Percentiles rank a stretch among this genome's conserved stretches.
These are phyloP conservation scores for Exophiala oligosperma DNA, from an alignment of 2,329 filamentous ascomycete genomes.

Conservation along the genomic window DNA sequence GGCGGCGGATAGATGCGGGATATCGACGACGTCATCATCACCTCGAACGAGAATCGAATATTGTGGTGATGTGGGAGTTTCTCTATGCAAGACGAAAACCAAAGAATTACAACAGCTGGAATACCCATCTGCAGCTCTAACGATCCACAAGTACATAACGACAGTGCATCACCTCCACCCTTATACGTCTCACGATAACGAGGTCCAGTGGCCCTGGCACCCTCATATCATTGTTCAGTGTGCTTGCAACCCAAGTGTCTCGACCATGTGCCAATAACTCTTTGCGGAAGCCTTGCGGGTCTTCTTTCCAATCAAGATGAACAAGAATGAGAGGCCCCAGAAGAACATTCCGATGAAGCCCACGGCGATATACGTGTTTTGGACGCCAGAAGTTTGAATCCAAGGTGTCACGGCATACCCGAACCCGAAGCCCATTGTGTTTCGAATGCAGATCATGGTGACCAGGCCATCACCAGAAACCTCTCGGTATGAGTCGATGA, in stretches of 20 bases:
- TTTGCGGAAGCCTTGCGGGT: slow-evolving; percentile 3
- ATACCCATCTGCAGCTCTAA: too few species aligned
- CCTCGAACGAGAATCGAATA: too few species aligned
- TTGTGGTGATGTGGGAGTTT: too few species aligned
- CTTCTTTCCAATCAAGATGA: slow-evolving; percentile 10
- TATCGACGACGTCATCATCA: too few species aligned
- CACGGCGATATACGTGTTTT: slow-evolving; percentile 44
- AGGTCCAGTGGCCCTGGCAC: background rate
- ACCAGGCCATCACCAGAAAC: slow-evolving; percentile 42
- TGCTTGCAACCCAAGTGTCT: slow-evolving; percentile 7
- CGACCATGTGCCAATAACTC: slow-evolving; percentile 7
- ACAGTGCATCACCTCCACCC: too few species aligned
- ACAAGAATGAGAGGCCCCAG: slow-evolving; percentile 13
- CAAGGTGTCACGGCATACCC: slow-evolving; percentile 50
- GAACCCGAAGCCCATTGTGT: slow-evolving; percentile 51
- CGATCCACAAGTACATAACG: too few species aligned
- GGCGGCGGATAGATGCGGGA: too few species aligned
- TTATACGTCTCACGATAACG: too few species aligned
- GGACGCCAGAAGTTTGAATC: slow-evolving; percentile 44
- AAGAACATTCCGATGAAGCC: slow-evolving; percentile 19
- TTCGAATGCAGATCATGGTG: slow-evolving; percentile 48
- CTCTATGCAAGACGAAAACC: too few species aligned
- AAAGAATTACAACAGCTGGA: too few species aligned
- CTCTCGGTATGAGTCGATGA: slow-evolving; percentile 44
- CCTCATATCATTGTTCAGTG: background rate